A percentile compares a stretch with the other conserved stretches of the same genome.
Evolutionary conservation across 208 protist species (phyloP).

Genomic region (Trypanosoma vivax): DNA sequence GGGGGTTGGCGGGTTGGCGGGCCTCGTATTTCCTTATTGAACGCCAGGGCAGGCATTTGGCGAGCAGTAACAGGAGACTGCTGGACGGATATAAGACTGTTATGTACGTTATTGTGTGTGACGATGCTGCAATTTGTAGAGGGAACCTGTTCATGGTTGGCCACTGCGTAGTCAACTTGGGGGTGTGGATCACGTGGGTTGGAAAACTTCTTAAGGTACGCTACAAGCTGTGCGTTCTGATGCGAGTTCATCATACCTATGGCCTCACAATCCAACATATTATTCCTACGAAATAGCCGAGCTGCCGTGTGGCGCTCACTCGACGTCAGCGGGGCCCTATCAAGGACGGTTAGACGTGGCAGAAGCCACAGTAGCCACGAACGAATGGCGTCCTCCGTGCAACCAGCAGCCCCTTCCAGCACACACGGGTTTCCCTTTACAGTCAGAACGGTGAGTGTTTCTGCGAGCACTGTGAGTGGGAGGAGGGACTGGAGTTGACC

Average conservation of each 20-base stretch:
- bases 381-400: constrained; percentile 13
- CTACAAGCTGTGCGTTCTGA: constrained; percentile 37
- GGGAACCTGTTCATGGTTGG: background rate
- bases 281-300: constrained; percentile 57
- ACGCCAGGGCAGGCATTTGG: too few relatives aligned
- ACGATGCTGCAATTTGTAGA: too few relatives aligned
- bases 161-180: background rate
- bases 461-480: constrained; percentile 54
- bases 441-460: constrained; percentile 42
- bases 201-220: constrained; percentile 44
- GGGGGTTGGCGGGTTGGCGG: background rate
- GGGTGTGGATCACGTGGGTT: background rate
- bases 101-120: too few relatives aligned
- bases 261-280: constrained; percentile 30
- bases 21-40: too few relatives aligned
- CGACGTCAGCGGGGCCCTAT: constrained; percentile 31
- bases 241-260: constrained; percentile 63
- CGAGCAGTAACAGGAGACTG: background rate
- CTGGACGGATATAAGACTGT: too few relatives aligned
- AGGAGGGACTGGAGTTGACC: constrained; percentile 23
- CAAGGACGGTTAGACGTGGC: constrained; percentile 44
- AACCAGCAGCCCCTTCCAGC: background rate
- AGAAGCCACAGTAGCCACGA: constrained; percentile 63
- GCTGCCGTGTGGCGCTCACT: constrained; percentile 40
- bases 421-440: constrained; percentile 62